Evolutionary conservation across 2,329 filamentous ascomycete genomes (phyloP).

Genomic region (Graphilbum fragrans): DNA sequence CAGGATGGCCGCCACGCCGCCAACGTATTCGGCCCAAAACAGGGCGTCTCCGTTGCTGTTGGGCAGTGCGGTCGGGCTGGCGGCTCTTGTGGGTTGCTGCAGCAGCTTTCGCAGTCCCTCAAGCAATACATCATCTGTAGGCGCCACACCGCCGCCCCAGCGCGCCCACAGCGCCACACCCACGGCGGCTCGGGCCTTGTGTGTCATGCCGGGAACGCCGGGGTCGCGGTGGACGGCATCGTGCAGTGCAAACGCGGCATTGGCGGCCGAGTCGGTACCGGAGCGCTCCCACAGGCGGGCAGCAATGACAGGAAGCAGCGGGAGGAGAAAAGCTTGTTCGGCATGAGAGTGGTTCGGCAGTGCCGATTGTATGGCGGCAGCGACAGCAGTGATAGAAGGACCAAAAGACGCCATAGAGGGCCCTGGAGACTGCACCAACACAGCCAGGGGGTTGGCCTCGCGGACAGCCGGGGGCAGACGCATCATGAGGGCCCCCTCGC

Average conservation of each 20-base stretch:
- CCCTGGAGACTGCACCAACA: constrained; percentile 12
- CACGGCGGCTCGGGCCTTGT: constrained; percentile 58
- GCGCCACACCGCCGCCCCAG: constrained; percentile 53
- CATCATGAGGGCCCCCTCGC: constrained; percentile 72
- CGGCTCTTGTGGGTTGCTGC: constrained; percentile 9
- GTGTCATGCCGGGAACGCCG: constrained; percentile 59
- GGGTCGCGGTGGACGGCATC: constrained; percentile 57
- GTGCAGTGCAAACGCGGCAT: constrained; percentile 60
- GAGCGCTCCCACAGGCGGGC: constrained; percentile 36
- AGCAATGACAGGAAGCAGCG: constrained; percentile 25
- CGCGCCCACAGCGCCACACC: constrained; percentile 61
- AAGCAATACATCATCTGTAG: constrained; percentile 32
- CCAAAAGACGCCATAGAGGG: background rate
- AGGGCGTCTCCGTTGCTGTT: constrained; percentile 17
- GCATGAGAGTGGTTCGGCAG: constrained; percentile 23
- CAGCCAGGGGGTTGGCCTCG: constrained; percentile 50
- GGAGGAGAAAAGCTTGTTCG: background rate
- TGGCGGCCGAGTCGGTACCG: constrained; percentile 36
- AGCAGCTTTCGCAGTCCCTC: constrained; percentile 29
- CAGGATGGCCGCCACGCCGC: constrained; percentile 32
- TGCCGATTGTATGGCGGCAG: constrained; percentile 25
- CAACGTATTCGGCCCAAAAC: constrained; percentile 43
- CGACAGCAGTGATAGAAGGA: constrained; percentile 22
- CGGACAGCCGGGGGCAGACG: constrained; percentile 48
- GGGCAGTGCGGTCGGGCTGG: background rate